phyloP scores from a whole-genome alignment of 148 eudicot species.

The Amaranthus palmeri region DNA sequence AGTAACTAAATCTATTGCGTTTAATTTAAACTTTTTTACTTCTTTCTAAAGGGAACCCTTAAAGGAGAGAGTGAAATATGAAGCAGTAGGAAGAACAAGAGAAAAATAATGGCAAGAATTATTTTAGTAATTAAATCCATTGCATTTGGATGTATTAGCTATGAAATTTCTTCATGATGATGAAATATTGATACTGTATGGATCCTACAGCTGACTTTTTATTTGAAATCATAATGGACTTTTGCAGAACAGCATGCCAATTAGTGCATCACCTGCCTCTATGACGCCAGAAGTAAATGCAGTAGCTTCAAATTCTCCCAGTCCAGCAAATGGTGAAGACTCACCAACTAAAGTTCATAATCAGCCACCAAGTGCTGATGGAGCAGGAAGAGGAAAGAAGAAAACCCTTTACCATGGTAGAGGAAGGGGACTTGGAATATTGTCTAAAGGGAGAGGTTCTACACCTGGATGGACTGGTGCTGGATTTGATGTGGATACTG shows the following conservation, averaged over 20 bases:
- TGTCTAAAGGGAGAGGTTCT: conserved; percentile 69
- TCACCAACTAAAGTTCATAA: conserved; percentile 29
- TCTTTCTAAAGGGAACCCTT: background rate
- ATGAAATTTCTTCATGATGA: background rate
- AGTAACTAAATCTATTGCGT: no score
- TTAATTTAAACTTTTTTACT: no score
- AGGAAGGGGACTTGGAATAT: conserved; percentile 71
- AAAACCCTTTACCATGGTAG: conserved; percentile 53
- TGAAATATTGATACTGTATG: background rate
- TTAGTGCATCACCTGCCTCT: conserved; percentile 33
- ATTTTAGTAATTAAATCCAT: background rate
- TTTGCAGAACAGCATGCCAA: conserved; percentile 24
- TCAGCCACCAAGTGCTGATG: conserved; percentile 39
- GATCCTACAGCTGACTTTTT: background rate
- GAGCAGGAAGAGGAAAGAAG: conserved; percentile 75
- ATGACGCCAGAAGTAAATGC: conserved; percentile 26
- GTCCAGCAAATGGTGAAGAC: conserved; percentile 31
- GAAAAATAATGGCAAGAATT: background rate
- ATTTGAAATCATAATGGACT: conserved; percentile 10
- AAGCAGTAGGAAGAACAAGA: background rate
- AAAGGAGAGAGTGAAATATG: background rate
- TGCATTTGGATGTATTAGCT: background rate
- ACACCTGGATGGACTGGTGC: conserved; percentile 91
- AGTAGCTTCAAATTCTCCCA: conserved; percentile 10
- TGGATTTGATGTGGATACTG: conserved; percentile 78